phyloP scores from a whole-genome alignment of 257 asterid species.

The Nicotiana benthamiana region DNA sequence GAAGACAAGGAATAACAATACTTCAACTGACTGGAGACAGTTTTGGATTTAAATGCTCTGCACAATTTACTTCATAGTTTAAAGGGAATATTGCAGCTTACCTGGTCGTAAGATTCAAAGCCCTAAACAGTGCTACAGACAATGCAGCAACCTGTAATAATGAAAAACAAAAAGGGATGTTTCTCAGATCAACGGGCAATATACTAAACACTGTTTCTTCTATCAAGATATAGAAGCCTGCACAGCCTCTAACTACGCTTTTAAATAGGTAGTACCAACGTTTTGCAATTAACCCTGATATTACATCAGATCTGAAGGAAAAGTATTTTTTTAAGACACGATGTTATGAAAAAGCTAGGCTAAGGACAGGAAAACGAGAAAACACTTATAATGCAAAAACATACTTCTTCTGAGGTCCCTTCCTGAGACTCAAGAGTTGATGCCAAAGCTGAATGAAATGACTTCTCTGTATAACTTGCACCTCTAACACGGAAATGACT shows the following conservation, averaged over 20 bases:
- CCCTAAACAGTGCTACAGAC: slow-evolving; percentile 81
- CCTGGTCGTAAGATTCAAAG: slow-evolving; percentile 81
- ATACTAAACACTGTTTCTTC: slow-evolving; percentile 6
- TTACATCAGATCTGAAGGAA: not conserved
- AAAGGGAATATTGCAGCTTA: slow-evolving; percentile 16
- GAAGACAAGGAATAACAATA: not conserved
- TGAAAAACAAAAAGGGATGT: slow-evolving; percentile 8
- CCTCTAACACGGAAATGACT: slow-evolving; percentile 51
- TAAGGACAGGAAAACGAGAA: not conserved
- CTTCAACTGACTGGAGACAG: not conserved
- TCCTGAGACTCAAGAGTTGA: slow-evolving; percentile 69
- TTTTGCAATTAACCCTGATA: not conserved
- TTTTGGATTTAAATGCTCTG: not conserved
- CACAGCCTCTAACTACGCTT: not conserved
- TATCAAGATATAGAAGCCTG: not conserved
- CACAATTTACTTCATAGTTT: not conserved
- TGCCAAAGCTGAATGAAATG: slow-evolving; percentile 56
- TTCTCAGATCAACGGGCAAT: slow-evolving; percentile 12
- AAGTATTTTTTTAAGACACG: not conserved
- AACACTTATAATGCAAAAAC: not conserved
- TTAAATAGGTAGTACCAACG: not conserved
- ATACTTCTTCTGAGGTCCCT: slow-evolving; percentile 88
- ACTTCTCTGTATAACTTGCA: slow-evolving; percentile 41
- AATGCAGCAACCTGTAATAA: slow-evolving; percentile 67
- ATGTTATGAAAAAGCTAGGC: not conserved